Evolutionary conservation across 345 rosid genomes (phyloP).

Genomic region (Eucalyptus cloeziana): DNA sequence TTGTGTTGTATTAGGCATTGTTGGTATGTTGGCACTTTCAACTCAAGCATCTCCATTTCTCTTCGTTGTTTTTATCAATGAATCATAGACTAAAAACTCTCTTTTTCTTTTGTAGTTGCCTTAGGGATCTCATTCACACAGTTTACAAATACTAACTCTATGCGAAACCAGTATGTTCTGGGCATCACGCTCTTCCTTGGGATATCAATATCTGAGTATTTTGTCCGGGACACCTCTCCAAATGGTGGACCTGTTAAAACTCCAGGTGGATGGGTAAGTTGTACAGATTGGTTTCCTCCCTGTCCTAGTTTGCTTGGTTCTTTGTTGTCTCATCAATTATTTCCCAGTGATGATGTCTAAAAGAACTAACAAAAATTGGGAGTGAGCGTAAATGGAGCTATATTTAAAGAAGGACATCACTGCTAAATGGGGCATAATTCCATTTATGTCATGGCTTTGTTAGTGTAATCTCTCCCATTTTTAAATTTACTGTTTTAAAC

Average conservation of each 20-base stretch:
- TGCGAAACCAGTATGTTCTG: slow-evolving; percentile 80
- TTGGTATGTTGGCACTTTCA: slow-evolving; percentile 38
- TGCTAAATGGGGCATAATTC: background rate
- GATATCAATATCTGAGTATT: slow-evolving; percentile 79
- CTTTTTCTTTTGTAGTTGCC: slow-evolving; percentile 39
- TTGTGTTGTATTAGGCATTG: slow-evolving; percentile 82
- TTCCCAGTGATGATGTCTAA: background rate
- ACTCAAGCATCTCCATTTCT: background rate
- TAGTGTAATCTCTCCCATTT: background rate
- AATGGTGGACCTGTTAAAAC: slow-evolving; percentile 83
- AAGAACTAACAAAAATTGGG: background rate
- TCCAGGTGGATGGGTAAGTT: slow-evolving; percentile 81
- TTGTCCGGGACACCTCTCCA: slow-evolving; percentile 21
- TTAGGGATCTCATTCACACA: slow-evolving; percentile 82
- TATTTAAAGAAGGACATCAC: background rate
- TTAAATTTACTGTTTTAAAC: background rate
- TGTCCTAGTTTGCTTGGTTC: background rate
- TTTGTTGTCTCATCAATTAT: background rate
- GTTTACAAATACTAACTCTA: slow-evolving; percentile 68
- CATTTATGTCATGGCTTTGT: background rate
- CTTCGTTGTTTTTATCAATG: background rate
- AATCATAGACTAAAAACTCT: background rate
- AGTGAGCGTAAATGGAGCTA: background rate
- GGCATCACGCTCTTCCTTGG: slow-evolving; percentile 84
- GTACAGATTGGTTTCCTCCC: background rate